Conservation (phyloP, 2,329 filamentous ascomycete species). For the Aureobasidium leucospermi region DNA sequence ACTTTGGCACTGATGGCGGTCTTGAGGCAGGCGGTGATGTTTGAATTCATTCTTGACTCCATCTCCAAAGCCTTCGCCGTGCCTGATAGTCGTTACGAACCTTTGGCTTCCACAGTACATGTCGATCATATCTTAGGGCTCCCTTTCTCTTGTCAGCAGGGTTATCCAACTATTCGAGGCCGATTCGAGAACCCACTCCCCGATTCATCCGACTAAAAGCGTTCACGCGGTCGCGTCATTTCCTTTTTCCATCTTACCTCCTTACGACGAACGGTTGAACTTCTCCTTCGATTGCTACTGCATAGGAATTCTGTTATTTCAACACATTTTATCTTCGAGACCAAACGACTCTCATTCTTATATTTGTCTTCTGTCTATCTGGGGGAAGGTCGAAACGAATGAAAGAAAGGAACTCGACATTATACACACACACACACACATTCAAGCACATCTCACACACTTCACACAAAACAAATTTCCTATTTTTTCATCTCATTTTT, state of each 20-base stretch:
- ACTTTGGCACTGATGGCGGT: constrained; percentile 27
- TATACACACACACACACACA: neutral
- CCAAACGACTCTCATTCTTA: constrained; percentile 4
- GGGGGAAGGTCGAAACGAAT: neutral
- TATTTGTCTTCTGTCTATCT: constrained; percentile 7
- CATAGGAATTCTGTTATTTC: neutral
- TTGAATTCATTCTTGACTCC: neutral
- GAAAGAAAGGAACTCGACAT: neutral
- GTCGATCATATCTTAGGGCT: neutral
- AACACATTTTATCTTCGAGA: constrained; percentile 9
- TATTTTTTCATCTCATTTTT: neutral
- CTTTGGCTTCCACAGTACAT: neutral
- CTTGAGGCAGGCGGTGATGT: constrained; percentile 19
- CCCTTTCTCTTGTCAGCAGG: neutral
- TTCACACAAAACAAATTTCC: constrained; percentile 1
- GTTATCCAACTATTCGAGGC: neutral
- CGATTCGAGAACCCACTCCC: neutral
- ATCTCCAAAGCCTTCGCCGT: neutral
- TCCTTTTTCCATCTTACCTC: neutral
- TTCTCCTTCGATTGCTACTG: neutral
- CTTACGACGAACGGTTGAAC: constrained; percentile 9
- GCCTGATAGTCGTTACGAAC: neutral
- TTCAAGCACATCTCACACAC: neutral
- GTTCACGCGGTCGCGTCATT: neutral
- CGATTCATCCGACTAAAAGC: neutral